Base-by-base conservation (phyloP, 2,329 filamentous ascomycete species). In the Gremmenia infestans region DNA sequence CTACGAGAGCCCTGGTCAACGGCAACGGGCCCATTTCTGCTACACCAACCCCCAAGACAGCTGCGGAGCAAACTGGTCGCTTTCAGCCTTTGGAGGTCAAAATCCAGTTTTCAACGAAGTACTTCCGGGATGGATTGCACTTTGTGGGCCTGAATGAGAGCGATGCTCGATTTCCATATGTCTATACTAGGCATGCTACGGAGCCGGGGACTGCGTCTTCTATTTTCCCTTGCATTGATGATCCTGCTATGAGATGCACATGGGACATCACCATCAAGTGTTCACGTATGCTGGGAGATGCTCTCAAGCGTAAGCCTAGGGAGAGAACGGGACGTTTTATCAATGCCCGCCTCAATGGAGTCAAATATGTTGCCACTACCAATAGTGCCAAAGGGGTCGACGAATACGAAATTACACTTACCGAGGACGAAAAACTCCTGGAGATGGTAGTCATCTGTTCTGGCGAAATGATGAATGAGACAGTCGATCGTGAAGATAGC, bases 361-460 rank as follows among this genome's bases (percentile, higher is more conserved):
- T 49, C 2, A 56, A 57, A 19, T 45, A 45, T 45, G n/a, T 17
- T 52, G 19, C 40, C 3, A 56, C 57, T 37, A 54, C 51, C 2
- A 39, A 62, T 40, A 48, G 49, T 1, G 35, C 47, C 2, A 56
- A 55, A 15, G 19, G 14, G n/a, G 35, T 40, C 19, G 63, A 67
- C 22, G 65, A 66, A n/a, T 50, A 55, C 32, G 74, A 78, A 15
- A 67, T 72, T 23, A 59, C 68, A 14, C 75, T 86, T 11, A 79
- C 76, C 17, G 88, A 92, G 48, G 90, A 96, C 65, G 93, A 97
- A 64, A 91, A 91, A 68, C 80, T 91, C 22, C 74, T 95, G 59
- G 94, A 99, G 67, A 87, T 99, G 80, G 85, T 86, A 1, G 90
- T 96, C 5, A 81, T 97, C 37, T 96, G 93, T 71, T 94, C 94